Percentiles rank a stretch among this genome's conserved stretches.
Evolutionary conservation across 306 rosid genomes (phyloP).

Genomic region (Dalbergia cultrata): DNA sequence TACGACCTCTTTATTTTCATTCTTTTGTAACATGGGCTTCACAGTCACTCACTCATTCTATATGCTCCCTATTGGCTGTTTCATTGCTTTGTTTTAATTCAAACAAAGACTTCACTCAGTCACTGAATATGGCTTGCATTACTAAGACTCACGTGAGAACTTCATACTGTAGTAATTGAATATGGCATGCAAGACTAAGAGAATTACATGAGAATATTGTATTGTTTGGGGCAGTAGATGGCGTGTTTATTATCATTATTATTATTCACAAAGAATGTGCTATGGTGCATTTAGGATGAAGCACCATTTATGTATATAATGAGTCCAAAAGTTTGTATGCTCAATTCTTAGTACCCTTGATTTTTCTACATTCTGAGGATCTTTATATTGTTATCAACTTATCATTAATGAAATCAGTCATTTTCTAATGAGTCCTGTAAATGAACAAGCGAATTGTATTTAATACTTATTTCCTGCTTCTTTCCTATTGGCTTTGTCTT

Average conservation of each 20-base stretch:
- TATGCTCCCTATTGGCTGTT: neutral
- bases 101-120: no score
- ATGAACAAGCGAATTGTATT: slow-evolving; percentile 17
- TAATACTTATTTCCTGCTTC: slow-evolving; percentile 37
- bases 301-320: neutral
- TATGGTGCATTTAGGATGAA: neutral
- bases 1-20: neutral
- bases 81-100: neutral
- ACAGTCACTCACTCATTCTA: neutral
- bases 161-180: no score
- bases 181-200: neutral
- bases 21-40: neutral
- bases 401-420: neutral
- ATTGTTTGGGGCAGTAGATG: neutral
- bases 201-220: slow-evolving; percentile 1
- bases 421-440: slow-evolving; percentile 7
- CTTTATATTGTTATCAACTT: neutral
- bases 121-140: neutral
- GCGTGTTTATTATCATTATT: neutral
- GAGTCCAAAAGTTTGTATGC: slow-evolving; percentile 1
- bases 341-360: neutral
- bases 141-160: no score
- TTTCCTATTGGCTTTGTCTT: slow-evolving; percentile 25
- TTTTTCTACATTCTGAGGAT: slow-evolving; percentile 24
- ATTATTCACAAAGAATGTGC: neutral